Base-by-base conservation (phyloP, 768 basidiomycete genomes). In the Leccinellum rugosiceps region DNA sequence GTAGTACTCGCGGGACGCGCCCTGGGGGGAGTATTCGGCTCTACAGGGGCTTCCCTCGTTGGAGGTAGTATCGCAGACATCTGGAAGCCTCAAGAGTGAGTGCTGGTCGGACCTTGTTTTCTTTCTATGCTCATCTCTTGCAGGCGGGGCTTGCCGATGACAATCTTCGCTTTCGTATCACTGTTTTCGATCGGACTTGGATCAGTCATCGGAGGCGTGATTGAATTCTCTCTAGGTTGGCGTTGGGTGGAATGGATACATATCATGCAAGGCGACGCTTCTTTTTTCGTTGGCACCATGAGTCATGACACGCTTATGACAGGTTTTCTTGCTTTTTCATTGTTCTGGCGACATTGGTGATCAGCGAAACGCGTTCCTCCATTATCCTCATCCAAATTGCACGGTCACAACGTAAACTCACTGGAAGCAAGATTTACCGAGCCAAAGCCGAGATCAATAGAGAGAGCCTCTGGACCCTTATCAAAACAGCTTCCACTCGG, bases 201-300 rank as follows among this genome's bases (percentile, higher is more conserved):
- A 6, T 84, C 89, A 0, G 70, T 86, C 0, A 72, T 79, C 6
- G 82, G 83, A 30, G 86, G 85, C 7, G 87, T 84, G 79, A 78
- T 89, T 32, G 83, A 90, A 64, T 77, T 80, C 0, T 72, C 73
- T 25, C 72, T 91, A 4, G 77, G 77, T 58, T 92, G 90, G 89
- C 75, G 89, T 34, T 92, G 90, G 88, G 88, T 93, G 19, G 83
- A 88, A 64, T 92, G 89, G 89, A 77, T 91, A 13, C 83, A 86
- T 58, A 71, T 83, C 65, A 87, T 86, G 86, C 83, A 50, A 54
- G 65, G 25, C 17, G 9, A 43, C 15, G 1, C 1, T 23, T 50
- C 11, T 21, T 17, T 15, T n/a, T 11, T 45, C 11, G 32, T 25
- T 25, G 8, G 10, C 3, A 17, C 14, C 28, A 50, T 49, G 54